Conservation (phyloP, 495 filamentous ascomycete genomes). For the Schizothecium vesticola region DNA sequence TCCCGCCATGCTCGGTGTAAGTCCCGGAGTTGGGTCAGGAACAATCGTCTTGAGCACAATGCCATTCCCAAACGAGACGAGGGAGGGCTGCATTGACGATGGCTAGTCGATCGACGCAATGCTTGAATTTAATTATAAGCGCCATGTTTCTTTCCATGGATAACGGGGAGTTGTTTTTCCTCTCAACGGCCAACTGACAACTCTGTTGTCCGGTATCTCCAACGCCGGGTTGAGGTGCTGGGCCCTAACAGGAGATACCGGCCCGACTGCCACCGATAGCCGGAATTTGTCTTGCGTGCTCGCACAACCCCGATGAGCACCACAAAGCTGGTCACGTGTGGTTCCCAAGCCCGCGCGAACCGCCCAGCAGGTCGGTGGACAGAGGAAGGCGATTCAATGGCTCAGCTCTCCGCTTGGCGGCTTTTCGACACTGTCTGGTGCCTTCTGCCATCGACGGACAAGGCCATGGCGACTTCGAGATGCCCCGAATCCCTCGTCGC, state of each 20-base stretch:
- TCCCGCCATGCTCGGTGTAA: not conserved
- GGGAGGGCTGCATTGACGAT: not conserved
- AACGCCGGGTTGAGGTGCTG: not conserved
- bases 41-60: not conserved
- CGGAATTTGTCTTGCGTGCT: not conserved
- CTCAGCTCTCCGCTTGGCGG: not conserved
- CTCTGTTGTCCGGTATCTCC: not conserved
- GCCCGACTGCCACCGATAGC: not conserved
- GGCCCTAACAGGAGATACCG: not conserved
- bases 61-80: not conserved
- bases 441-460: not conserved
- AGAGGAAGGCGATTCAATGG: not conserved
- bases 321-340: too few species aligned
- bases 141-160: not conserved
- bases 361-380: not conserved
- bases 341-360: not conserved
- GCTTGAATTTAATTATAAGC: not conserved
- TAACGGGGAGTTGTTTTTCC: not conserved
- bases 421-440: not conserved
- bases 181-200: not conserved
- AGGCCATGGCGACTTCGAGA: not conserved
- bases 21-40: not conserved
- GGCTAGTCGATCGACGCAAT: not conserved
- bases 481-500: not conserved
- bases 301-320: not conserved